Percentiles rank a stretch among this genome's conserved stretches.
phyloP scores from a whole-genome alignment of 768 basidiomycete species.

The Boletus pseudo-olivaceus region DNA sequence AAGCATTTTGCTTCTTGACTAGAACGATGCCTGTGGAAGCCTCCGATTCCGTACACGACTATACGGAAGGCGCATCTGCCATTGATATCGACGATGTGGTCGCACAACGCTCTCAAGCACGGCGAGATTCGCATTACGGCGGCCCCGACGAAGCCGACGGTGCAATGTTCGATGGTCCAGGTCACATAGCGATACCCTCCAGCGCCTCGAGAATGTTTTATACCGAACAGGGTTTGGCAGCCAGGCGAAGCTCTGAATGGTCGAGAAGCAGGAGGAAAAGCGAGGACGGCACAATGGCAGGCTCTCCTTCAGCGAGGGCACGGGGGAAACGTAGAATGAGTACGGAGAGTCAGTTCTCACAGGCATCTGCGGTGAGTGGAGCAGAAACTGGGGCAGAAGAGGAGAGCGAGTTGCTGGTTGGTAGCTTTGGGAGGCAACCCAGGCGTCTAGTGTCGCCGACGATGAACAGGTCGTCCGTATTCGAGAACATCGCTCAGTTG shows the following conservation, averaged over 20 bases:
- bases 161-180: conserved; percentile 74
- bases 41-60: conserved; percentile 46
- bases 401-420: conserved; percentile 30
- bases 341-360: conserved; percentile 37
- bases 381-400: conserved; percentile 38
- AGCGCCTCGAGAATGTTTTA: conserved; percentile 79
- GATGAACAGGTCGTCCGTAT: conserved; percentile 42
- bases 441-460: conserved; percentile 36
- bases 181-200: conserved; percentile 63
- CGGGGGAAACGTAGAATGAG: conserved; percentile 43
- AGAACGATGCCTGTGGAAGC: conserved; percentile 16
- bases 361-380: conserved; percentile 38
- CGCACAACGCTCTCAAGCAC: conserved; percentile 46
- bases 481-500: conserved; percentile 65
- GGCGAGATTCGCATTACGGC: conserved; percentile 66
- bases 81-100: conserved; percentile 67
- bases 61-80: conserved; percentile 82
- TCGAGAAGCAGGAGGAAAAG: conserved; percentile 50
- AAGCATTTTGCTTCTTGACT: neutral
- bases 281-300: conserved; percentile 32
- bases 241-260: conserved; percentile 55
- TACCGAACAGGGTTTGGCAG: conserved; percentile 37
- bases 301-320: conserved; percentile 30
- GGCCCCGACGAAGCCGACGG: conserved; percentile 50
- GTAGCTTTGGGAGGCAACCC: conserved; percentile 28